These are phyloP conservation scores for Insectozyma bohioensis DNA, from an alignment of 1,139 yeast species.

Conservation along the genomic window DNA sequence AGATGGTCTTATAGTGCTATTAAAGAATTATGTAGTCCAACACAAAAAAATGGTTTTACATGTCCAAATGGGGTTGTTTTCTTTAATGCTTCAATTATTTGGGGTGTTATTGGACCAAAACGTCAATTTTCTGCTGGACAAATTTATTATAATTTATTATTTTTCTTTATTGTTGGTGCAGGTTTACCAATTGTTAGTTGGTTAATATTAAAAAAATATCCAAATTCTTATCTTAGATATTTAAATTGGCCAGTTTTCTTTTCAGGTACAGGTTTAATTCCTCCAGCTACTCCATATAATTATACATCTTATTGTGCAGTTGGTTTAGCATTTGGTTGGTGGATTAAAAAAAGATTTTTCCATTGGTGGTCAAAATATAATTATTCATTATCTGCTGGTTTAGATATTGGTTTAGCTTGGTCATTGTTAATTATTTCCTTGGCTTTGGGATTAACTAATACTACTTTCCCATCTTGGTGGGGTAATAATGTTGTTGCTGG, in stretches of 20 bases:
- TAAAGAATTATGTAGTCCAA: constrained; percentile 45
- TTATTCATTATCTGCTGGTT: constrained; percentile 41
- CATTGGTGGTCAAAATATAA: constrained; percentile 50
- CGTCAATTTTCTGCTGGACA: constrained; percentile 41
- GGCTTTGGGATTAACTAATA: constrained; percentile 30
- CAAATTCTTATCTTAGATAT: constrained; percentile 40
- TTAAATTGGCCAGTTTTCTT: constrained; percentile 50
- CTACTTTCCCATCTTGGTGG: constrained; percentile 38
- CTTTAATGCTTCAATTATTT: constrained; percentile 47
- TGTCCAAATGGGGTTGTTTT: constrained; percentile 47
- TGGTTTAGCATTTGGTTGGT: constrained; percentile 31
- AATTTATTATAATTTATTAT: constrained; percentile 38
- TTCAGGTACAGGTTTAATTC: constrained; percentile 48
- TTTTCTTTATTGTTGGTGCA: constrained; percentile 44
- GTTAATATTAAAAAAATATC: constrained; percentile 42
- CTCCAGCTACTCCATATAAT: constrained; percentile 48
- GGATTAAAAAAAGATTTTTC: constrained; percentile 36
- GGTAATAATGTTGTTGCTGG: constrained; percentile 22
- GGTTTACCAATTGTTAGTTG: constrained; percentile 31
- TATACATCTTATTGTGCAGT: constrained; percentile 40
- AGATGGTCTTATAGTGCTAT: constrained; percentile 47
- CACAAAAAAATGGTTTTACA: constrained; percentile 41
- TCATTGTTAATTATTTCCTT: constrained; percentile 39
- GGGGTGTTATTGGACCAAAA: constrained; percentile 49
- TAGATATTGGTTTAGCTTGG: constrained; percentile 47